Conservation (phyloP, 139 green algal genomes). For the Closterium sp. region DNA sequence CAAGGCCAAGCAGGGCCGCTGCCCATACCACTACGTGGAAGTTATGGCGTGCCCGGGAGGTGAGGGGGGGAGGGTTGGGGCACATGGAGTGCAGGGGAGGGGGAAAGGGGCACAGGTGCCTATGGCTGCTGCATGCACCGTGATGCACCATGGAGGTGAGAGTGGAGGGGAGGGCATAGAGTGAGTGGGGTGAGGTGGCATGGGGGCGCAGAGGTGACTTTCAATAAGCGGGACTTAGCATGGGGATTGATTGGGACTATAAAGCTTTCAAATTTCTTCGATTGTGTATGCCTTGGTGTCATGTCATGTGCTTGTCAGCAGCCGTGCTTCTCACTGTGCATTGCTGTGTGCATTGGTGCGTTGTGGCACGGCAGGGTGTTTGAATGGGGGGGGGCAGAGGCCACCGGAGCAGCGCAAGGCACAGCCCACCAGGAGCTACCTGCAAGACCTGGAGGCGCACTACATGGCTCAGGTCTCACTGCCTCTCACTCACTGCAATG, state of each 20-base stretch:
- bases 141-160: neutral
- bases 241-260: no score
- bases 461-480: constrained; percentile 30
- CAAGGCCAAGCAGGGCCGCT: constrained; percentile 73
- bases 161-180: neutral
- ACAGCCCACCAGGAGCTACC: constrained; percentile 54
- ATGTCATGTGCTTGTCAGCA: no score
- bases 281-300: no score
- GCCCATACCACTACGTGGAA: constrained; percentile 91
- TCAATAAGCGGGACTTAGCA: no score
- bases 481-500: no score
- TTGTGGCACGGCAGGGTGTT: constrained; percentile 64
- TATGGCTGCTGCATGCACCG: no score
- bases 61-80: neutral
- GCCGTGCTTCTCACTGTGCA: neutral
- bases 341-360: neutral
- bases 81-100: neutral
- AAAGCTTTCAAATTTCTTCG: no score
- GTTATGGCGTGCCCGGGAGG: constrained; percentile 92
- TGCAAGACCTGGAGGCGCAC: constrained; percentile 59
- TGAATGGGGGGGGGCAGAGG: constrained; percentile 91
- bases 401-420: constrained; percentile 57
- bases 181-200: neutral
- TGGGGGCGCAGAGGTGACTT: neutral
- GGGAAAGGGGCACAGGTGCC: no score